Evolutionary conservation across 2,329 filamentous ascomycete species (phyloP).

Genomic region (Orbilia ellipsospora): DNA sequence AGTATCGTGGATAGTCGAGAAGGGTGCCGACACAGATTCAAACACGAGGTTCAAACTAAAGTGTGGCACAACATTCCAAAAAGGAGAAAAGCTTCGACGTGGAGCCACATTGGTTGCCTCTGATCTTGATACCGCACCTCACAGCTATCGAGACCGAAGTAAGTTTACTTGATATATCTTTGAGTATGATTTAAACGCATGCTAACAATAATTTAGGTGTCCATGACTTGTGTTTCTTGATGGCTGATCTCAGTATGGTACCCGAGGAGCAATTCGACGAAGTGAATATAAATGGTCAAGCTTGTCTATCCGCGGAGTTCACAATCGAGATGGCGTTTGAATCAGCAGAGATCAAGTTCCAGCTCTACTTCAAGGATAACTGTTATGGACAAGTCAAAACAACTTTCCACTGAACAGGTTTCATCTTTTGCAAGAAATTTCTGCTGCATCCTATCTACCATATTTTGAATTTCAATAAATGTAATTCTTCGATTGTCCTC

Average conservation of each 20-base stretch:
- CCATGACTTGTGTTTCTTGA: conserved; percentile 50
- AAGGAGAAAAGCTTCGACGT: conserved; percentile 50
- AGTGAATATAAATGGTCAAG: conserved; percentile 42
- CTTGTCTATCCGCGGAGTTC: conserved; percentile 47
- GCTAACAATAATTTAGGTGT: conserved; percentile 39
- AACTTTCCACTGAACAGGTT: conserved; percentile 39
- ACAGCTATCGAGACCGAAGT: conserved; percentile 53
- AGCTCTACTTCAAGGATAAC: conserved; percentile 52
- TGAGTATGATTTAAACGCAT: neutral
- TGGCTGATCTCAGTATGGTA: conserved; percentile 52
- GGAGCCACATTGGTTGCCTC: conserved; percentile 51
- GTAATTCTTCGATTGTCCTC: too few relatives aligned
- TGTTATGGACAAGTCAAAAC: conserved; percentile 55
- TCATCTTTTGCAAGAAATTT: neutral
- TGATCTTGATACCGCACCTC: conserved; percentile 41
- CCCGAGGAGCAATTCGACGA: conserved; percentile 43
- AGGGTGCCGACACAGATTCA: conserved; percentile 48
- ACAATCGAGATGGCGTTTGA: conserved; percentile 53
- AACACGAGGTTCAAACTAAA: conserved; percentile 51
- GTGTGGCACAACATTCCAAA: conserved; percentile 53
- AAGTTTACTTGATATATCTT: conserved; percentile 1
- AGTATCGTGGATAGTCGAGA: conserved; percentile 54
- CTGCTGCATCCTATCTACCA: neutral
- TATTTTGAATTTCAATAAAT: conserved; percentile 1
- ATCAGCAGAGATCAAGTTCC: conserved; percentile 52